phyloP scores from a whole-genome alignment of 306 rosid species.

The Medicago ruthenica region DNA sequence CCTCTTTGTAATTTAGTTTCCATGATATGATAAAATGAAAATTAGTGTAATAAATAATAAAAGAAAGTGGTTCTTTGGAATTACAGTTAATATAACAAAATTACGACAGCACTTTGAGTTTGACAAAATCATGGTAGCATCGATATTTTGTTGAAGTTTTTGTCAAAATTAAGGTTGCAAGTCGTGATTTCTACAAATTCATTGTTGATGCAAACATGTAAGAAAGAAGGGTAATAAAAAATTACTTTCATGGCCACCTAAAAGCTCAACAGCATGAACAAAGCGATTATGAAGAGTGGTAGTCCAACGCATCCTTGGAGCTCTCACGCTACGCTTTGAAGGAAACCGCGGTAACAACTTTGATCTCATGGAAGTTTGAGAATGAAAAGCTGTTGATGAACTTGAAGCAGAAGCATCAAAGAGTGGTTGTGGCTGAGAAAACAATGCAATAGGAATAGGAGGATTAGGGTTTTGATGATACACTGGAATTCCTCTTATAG shows the following conservation, averaged over 20 bases:
- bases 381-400: constrained; percentile 40
- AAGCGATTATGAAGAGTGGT: constrained; percentile 93
- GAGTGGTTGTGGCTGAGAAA: constrained; percentile 37
- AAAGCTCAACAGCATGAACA: constrained; percentile 93
- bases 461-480: constrained; percentile 47
- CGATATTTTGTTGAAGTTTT: too few relatives aligned
- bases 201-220: background rate
- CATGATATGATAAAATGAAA: background rate
- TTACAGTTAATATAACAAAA: too few relatives aligned
- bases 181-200: too few relatives aligned
- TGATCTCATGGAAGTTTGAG: constrained; percentile 66
- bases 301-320: constrained; percentile 99
- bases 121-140: too few relatives aligned
- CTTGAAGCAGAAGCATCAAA: constrained; percentile 31
- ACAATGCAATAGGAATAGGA: constrained; percentile 65
- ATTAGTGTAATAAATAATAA: too few relatives aligned
- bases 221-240: background rate
- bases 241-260: constrained; percentile 98
- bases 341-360: constrained; percentile 83
- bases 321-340: constrained; percentile 86
- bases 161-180: too few relatives aligned
- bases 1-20: too few relatives aligned
- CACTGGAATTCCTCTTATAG: constrained; percentile 93
- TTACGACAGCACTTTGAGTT: too few relatives aligned
- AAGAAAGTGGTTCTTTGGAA: too few relatives aligned